Percentiles rank a stretch among this genome's conserved stretches.
These are phyloP conservation scores for Ambrosiella cleistominuta DNA, from an alignment of 2,329 filamentous ascomycete genomes.

Conservation along the genomic window DNA sequence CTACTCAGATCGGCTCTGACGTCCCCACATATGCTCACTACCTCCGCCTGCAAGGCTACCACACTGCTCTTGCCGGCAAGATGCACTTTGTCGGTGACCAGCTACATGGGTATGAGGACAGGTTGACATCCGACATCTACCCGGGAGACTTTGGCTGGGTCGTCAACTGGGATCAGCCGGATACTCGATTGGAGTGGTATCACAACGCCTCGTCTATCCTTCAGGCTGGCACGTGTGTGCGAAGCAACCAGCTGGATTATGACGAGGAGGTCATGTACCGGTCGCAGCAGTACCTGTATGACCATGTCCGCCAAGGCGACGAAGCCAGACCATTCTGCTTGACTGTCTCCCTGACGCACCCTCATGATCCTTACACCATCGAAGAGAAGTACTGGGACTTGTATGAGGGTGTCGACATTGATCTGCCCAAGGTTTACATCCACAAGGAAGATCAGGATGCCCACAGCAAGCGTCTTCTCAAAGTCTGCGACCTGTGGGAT, in stretches of 20 bases:
- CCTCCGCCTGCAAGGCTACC: conserved; percentile 66
- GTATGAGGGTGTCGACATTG: conserved; percentile 78
- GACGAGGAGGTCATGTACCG: conserved; percentile 94
- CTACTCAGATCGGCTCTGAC: conserved; percentile 65
- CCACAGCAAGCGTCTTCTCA: conserved; percentile 72
- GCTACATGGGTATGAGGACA: conserved; percentile 81
- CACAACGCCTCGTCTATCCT: conserved; percentile 90
- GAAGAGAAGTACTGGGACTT: conserved; percentile 84
- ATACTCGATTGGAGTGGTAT: conserved; percentile 78
- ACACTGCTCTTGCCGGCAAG: conserved; percentile 81
- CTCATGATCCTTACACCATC: conserved; percentile 89
- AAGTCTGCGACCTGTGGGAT: conserved; percentile 74
- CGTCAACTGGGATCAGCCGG: conserved; percentile 87
- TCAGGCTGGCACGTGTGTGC: conserved; percentile 72
- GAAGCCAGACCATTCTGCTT: conserved; percentile 63
- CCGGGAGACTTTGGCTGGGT: conserved; percentile 88
- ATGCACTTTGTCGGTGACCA: conserved; percentile 97
- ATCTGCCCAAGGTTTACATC: conserved; percentile 60
- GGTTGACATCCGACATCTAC: conserved; percentile 89
- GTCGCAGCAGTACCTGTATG: conserved; percentile 75
- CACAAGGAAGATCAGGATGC: conserved; percentile 67
- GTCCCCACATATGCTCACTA: conserved; percentile 88
- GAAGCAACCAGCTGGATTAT: conserved; percentile 89
- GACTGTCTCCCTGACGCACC: conserved; percentile 83
- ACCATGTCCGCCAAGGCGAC: conserved; percentile 67